These are phyloP conservation scores for Ogataea salicorniae DNA, from an alignment of 805 yeast species.

Conservation along the genomic window DNA sequence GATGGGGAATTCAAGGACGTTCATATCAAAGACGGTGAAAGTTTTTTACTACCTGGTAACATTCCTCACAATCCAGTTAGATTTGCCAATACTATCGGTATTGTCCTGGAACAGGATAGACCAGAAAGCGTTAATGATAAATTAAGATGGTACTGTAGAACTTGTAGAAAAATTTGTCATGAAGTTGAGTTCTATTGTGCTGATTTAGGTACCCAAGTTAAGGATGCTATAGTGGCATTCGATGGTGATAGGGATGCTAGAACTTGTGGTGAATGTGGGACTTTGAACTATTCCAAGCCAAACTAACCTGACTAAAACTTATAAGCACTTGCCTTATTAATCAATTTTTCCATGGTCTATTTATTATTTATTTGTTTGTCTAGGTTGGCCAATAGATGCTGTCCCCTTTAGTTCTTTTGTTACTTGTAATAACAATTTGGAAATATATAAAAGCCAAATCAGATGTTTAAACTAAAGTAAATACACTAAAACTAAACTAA, in stretches of 20 bases:
- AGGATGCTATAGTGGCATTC: slow-evolving; percentile 69
- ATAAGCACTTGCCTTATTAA: neutral
- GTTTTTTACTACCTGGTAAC: slow-evolving; percentile 80
- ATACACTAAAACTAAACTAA: too few relatives aligned
- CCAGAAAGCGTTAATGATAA: slow-evolving; percentile 67
- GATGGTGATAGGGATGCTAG: slow-evolving; percentile 58
- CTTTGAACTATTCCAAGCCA: slow-evolving; percentile 64
- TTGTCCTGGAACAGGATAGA: slow-evolving; percentile 90
- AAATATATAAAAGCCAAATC: too few relatives aligned
- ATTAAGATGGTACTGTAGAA: slow-evolving; percentile 82
- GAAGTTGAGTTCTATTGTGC: slow-evolving; percentile 68
- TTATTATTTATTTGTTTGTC: neutral
- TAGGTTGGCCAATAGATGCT: too few relatives aligned
- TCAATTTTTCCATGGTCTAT: neutral
- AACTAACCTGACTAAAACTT: slow-evolving; percentile 21
- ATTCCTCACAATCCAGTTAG: slow-evolving; percentile 89
- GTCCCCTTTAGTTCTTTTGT: too few relatives aligned
- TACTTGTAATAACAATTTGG: too few relatives aligned
- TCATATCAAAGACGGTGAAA: slow-evolving; percentile 75
- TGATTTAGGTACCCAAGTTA: slow-evolving; percentile 88
- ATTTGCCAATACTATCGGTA: slow-evolving; percentile 78
- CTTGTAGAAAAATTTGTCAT: slow-evolving; percentile 59
- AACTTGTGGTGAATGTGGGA: slow-evolving; percentile 73
- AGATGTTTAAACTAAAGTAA: too few relatives aligned
- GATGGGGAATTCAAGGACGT: slow-evolving; percentile 73